These are phyloP conservation scores for Rhodotorula sp. DNA, from an alignment of 1,284 basidiomycete genomes.

Conservation along the genomic window DNA sequence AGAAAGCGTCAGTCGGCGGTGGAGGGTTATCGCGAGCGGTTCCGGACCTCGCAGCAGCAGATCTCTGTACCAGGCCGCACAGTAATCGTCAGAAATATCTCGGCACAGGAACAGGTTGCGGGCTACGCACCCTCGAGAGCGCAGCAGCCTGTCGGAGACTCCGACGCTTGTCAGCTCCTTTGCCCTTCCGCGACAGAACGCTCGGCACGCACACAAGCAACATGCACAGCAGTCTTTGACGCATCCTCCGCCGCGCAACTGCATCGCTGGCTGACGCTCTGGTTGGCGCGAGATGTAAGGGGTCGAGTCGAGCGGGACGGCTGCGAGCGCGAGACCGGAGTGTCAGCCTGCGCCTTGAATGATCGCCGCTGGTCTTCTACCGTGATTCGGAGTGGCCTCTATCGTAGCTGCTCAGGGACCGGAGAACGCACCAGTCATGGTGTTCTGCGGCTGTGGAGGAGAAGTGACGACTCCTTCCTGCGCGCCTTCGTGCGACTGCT, in stretches of 20 bases:
- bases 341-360: too few species aligned
- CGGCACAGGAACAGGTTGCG: too few species aligned
- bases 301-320: too few species aligned
- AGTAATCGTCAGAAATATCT: neutral
- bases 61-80: neutral
- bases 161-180: neutral
- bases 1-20: neutral
- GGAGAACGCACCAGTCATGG: too few species aligned
- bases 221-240: slow-evolving; percentile 3
- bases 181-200: neutral
- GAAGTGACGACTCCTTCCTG: too few species aligned
- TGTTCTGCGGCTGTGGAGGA: too few species aligned
- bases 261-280: neutral
- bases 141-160: neutral
- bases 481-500: too few species aligned
- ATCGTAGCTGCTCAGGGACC: too few species aligned
- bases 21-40: neutral
- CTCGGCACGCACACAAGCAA: neutral
- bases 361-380: too few species aligned
- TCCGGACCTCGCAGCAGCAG: neutral
- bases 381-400: too few species aligned
- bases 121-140: neutral
- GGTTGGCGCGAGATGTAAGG: neutral
- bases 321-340: too few species aligned
- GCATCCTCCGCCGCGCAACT: slow-evolving; percentile 6